Percentiles rank a stretch among this genome's conserved stretches.
These are phyloP conservation scores for Fusarium burgessii DNA, from an alignment of 2,329 filamentous ascomycete genomes.

Conservation along the genomic window DNA sequence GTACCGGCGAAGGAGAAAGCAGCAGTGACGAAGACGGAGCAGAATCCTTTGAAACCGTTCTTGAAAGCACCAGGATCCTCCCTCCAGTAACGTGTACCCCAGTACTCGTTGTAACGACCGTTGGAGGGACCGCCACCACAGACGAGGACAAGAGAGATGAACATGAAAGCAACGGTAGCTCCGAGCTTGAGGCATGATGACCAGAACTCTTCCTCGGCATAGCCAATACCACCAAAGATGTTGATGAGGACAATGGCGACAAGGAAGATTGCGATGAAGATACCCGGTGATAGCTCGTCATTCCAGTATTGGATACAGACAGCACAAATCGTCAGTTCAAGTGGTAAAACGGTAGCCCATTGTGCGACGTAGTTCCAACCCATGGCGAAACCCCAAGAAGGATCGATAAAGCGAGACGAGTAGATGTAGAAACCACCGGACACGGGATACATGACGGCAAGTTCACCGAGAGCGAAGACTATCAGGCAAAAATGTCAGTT, in stretches of 20 bases:
- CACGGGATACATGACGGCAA: slow-evolving; percentile 71
- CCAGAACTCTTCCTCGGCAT: slow-evolving; percentile 68
- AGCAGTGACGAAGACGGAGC: slow-evolving; percentile 77
- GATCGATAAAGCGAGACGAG: slow-evolving; percentile 72
- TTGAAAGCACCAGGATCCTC: slow-evolving; percentile 65
- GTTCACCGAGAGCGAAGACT: slow-evolving; percentile 70
- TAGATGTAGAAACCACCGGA: slow-evolving; percentile 73
- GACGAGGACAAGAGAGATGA: slow-evolving; percentile 69
- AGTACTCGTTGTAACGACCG: slow-evolving; percentile 58
- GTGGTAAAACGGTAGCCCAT: slow-evolving; percentile 62
- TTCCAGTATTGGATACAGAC: slow-evolving; percentile 67
- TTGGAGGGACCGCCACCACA: slow-evolving; percentile 66
- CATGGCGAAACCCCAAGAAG: slow-evolving; percentile 69
- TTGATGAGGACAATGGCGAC: slow-evolving; percentile 64
- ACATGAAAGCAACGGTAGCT: slow-evolving; percentile 71
- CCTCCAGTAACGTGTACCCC: slow-evolving; percentile 54
- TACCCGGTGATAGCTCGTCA: slow-evolving; percentile 58
- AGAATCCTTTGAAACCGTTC: slow-evolving; percentile 78
- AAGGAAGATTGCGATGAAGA: slow-evolving; percentile 68
- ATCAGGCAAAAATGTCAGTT: slow-evolving; percentile 12
- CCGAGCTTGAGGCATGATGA: slow-evolving; percentile 67
- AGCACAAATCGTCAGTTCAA: slow-evolving; percentile 64
- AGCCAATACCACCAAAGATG: slow-evolving; percentile 66
- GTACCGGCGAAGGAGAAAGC: slow-evolving; percentile 77
- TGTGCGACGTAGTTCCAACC: slow-evolving; percentile 61